Base-by-base conservation (phyloP, 768 basidiomycete genomes). In the Austroboletus festivus region DNA sequence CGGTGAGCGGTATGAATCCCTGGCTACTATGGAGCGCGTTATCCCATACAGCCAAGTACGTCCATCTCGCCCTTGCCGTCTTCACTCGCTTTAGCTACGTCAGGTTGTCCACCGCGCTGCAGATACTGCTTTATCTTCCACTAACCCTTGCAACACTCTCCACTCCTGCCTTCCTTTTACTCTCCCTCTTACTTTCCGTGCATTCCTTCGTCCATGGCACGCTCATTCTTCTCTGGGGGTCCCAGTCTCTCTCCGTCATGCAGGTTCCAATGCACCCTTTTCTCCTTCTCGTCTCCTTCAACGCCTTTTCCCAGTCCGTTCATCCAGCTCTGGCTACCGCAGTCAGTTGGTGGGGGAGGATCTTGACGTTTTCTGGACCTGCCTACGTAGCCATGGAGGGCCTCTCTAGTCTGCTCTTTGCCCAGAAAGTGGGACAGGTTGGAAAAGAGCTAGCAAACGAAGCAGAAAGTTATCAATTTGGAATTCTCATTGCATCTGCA, bases 241-340 rank as follows among this genome's bases (percentile, higher is more conserved):
- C 86, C 12, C 73, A 80, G 39, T 77, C 80, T 13, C 74, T 92
- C 43, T 82, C 87, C 13, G 75, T 93, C 50, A 73, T 91, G 47
- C 90, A 93, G 69, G 79, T 92, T 26, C 90, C 90, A 9, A 83
- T 90, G 74, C 89, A 92, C 64, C 83, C 89, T 0, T 89, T 92
- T 68, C 77, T 93, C 28, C 81, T 93, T 37, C 83, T 93, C 42
- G 80, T 92, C 48, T 88, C 81, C 64, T 93, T 93, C 78, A 93
- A 93, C 63, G 76, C 83, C 31, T 91, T 90, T 67, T 80, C 88
- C 2, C 75, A 83, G 19, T 71, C 81, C 21, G 77, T 79, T 20
- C 74, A 79, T 51, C 81, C 85, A 8, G 76, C 72, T 65, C 63
- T 91, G 6, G 55, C 77, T 10, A 75, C 70, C 12, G 77, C 82